Evolutionary conservation across 768 basidiomycete species (phyloP), one percentile per base, ranked within the genome.

Genomic region (Rhodotorula toruloides): DNA sequence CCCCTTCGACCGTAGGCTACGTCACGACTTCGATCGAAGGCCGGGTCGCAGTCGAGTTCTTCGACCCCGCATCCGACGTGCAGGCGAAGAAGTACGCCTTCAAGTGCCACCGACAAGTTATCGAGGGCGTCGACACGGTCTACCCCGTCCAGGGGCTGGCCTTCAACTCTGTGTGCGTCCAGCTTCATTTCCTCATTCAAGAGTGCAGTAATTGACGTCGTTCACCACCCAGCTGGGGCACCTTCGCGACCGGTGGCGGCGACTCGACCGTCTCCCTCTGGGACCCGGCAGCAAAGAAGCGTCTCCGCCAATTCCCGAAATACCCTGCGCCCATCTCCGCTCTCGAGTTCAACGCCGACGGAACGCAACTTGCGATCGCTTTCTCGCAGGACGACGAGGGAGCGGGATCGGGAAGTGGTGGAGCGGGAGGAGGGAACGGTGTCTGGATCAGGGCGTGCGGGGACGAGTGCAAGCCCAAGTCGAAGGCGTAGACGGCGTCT

Each of bases 221-320:
- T 43, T 27, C 48, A 19, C n/a, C n/a, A n/a, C n/a, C n/a, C 75
- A 91, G 89, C 9, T 87, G 86, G 80, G 93, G 91, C 77, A 97
- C 94, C 0, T 96, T 99, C 73, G 91, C 91, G 0, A 93, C 93
- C 1, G 93, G 87, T 4, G 96, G 96, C 43, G 94, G 91, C 0
- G 96, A 99, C 77, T 87, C 87, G 1, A 88, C 88, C 2, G 90
- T 98, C 48, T 91, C 91, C 0, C 86, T 98, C 65, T 99, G 96
- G 96, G 96, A 98, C 76, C 91, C 93, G 78, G 87, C 87, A 71
- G 87, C 93, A 60, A 96, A 97, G 81, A 98, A 98, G 76, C 86
- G 96, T 3, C 80, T 98, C 58, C 86, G 91, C 32, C 91, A 94
- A 73, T 93, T 89, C 70, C 86, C 87, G 0, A 89, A 89, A 75